Base-by-base conservation (phyloP, 164 flowering plant species). In the Chimonanthus salicifolius region DNA sequence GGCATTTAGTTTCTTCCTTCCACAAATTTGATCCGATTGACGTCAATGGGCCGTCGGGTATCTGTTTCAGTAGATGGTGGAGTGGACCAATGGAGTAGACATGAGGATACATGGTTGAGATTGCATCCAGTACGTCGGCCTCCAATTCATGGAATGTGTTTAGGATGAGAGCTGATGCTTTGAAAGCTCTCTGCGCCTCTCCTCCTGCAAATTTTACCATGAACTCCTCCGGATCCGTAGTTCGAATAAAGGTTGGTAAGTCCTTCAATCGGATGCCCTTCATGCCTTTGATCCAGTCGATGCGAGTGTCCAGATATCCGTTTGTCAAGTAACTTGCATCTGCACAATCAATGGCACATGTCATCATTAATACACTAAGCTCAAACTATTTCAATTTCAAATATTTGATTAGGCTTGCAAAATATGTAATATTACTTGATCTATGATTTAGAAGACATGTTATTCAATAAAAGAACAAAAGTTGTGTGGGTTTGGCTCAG, bases 281-380 rank as follows among this genome's bases (percentile, higher is more conserved):
- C 82, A 84, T 78, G 7, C 86, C 86, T 1, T 83, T 77, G 21
- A 84, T 64, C 86, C 86, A 83, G 51, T 86, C 86, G 9, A 84
- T 67, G 0, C n/a, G 50, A 2, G 73, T 79, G 43, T 83, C 86
- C 0, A 84, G 80, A 54, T 67, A 78, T 3, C 84, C 88, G 64
- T 89, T 84, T 0, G 49, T 74, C 7, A 79, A 15, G 77, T 66
- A 85, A 10, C 71, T 77, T 43, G 79, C 86, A 75, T 86, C 88
- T 74, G 62, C 69, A 64, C 13, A 62, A 8, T 10, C 18, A 13
- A 48, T 43, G 4, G 18, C 49, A 45, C 11, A 3, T 13, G 15
- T 33, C 33, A 33, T 33, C 33, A 33, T 33, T 33, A 33, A 33
- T 0, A 33, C 33, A 33, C 33, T 33, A 33, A 33, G 0, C 33